phyloP scores from a whole-genome alignment of 2,329 filamentous ascomycete species.

The Alternaria gansuensis region DNA sequence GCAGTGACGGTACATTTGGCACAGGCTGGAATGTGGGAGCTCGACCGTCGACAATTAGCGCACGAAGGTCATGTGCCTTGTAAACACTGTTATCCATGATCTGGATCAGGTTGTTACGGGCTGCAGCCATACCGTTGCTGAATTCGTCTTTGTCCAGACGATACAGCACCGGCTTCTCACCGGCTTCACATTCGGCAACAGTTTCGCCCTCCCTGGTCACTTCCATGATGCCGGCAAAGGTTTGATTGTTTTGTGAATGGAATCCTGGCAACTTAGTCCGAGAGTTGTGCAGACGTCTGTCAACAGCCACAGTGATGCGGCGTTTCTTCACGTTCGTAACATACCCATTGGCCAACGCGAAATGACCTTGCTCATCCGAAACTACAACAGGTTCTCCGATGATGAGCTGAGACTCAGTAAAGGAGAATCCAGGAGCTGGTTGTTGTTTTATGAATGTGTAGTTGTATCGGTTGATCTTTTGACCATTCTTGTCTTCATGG shows the following conservation, averaged over 20 bases:
- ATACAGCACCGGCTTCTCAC: constrained; percentile 71
- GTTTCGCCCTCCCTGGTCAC: constrained; percentile 65
- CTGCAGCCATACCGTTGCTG: constrained; percentile 94
- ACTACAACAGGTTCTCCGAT: constrained; percentile 94
- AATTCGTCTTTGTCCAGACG: constrained; percentile 98
- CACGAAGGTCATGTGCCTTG: constrained; percentile 75
- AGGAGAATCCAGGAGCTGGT: constrained; percentile 73
- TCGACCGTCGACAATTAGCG: constrained; percentile 79
- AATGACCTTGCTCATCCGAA: constrained; percentile 93
- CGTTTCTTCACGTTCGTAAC: constrained; percentile 79
- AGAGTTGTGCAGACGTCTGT: constrained; percentile 87
- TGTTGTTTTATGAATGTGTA: constrained; percentile 84
- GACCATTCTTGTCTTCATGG: constrained; percentile 71
- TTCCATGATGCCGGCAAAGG: constrained; percentile 92
- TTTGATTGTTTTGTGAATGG: constrained; percentile 78
- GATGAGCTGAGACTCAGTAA: constrained; percentile 86
- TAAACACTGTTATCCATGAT: constrained; percentile 84
- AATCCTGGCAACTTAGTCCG: constrained; percentile 80
- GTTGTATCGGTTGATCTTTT: constrained; percentile 89
- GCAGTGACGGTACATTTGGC: constrained; percentile 69
- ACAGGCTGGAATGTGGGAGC: constrained; percentile 75
- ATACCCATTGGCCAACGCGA: constrained; percentile 91
- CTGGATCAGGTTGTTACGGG: constrained; percentile 91
- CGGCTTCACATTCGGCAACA: constrained; percentile 48
- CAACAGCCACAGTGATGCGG: constrained; percentile 86